These are phyloP conservation scores for Penicillium odoratum DNA, from an alignment of 495 filamentous ascomycete genomes.

Conservation along the genomic window DNA sequence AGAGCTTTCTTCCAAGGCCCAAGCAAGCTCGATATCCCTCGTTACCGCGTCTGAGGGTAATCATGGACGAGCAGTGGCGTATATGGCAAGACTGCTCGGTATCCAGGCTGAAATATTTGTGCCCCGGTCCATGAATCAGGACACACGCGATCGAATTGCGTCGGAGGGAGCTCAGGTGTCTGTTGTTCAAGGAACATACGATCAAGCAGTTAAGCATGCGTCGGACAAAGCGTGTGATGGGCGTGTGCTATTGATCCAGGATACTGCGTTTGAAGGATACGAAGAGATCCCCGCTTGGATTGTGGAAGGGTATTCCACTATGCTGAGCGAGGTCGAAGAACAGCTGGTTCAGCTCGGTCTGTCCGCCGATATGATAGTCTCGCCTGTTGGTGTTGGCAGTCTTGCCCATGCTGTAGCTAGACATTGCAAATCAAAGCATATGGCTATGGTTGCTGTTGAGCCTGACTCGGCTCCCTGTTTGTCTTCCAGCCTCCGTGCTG, in stretches of 20 bases:
- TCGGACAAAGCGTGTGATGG: constrained; percentile 30
- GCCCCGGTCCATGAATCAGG: constrained; percentile 49
- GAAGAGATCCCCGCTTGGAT: constrained; percentile 68
- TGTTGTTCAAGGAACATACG: constrained; percentile 58
- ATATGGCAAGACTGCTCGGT: constrained; percentile 58
- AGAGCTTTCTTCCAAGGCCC: constrained; percentile 39
- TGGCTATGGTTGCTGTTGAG: constrained; percentile 59
- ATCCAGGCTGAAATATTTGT: constrained; percentile 57
- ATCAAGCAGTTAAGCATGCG: constrained; percentile 53
- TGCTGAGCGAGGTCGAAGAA: constrained; percentile 61
- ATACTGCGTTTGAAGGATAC: constrained; percentile 62
- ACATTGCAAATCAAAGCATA: constrained; percentile 53
- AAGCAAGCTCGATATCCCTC: constrained; percentile 31
- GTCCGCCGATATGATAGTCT: constrained; percentile 44
- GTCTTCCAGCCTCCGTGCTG: constrained; percentile 47
- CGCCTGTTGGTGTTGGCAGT: constrained; percentile 65
- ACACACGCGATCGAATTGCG: constrained; percentile 53
- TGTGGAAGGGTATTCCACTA: constrained; percentile 69
- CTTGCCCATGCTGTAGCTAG: constrained; percentile 59
- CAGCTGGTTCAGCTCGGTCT: constrained; percentile 43
- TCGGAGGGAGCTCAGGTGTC: constrained; percentile 57
- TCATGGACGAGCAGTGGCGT: constrained; percentile 67
- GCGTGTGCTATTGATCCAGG: constrained; percentile 59
- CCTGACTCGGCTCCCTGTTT: constrained; percentile 64
- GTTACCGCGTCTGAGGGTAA: constrained; percentile 69